phyloP scores from a whole-genome alignment of 305 asterid species.

The Caryopteris hybrid region DNA sequence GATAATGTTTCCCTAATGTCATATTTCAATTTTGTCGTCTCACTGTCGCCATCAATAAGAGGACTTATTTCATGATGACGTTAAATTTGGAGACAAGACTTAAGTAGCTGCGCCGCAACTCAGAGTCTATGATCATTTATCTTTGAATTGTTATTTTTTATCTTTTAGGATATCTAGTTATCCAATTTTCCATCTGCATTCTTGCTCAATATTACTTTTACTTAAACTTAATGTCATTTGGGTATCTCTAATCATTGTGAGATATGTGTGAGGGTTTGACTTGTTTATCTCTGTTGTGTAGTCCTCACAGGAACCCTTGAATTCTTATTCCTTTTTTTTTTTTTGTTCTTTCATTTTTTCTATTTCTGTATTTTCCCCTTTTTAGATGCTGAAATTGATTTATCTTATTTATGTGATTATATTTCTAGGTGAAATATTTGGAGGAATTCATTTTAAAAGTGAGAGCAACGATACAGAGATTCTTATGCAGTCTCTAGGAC shows the following conservation, averaged over 20 bases:
- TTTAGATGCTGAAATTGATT: not conserved
- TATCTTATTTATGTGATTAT: not conserved
- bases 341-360: no score
- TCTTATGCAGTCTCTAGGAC: constrained; percentile 69
- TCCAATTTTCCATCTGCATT: not conserved
- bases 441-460: constrained; percentile 53
- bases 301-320: not conserved
- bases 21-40: not conserved
- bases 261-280: not conserved
- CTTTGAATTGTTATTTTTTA: not conserved
- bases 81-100: not conserved
- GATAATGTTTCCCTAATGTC: not conserved
- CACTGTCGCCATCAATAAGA: not conserved
- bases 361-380: not conserved
- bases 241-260: not conserved
- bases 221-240: not conserved
- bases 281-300: not conserved
- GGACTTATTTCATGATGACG: not conserved
- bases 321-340: not conserved
- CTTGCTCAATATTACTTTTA: not conserved
- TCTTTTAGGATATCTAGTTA: not conserved
- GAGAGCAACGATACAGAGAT: constrained; percentile 68
- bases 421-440: constrained; percentile 79
- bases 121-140: not conserved
- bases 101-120: not conserved